Evolutionary conservation across 177 flowering plant genomes (phyloP), one percentile per base, ranked within the genome.

Genomic region (Telopea speciosissima): DNA sequence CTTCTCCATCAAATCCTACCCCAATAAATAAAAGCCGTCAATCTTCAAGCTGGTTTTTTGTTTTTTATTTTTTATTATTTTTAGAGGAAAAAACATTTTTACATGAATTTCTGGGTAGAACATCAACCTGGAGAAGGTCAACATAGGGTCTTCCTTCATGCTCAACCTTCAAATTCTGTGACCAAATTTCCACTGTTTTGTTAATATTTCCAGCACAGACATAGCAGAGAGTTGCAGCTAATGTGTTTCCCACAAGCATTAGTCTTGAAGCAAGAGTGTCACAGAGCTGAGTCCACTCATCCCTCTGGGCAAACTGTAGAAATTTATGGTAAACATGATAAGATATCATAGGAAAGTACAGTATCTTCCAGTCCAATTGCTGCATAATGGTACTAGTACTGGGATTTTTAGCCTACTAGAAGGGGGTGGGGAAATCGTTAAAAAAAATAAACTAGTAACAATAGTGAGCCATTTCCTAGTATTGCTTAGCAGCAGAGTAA

Each of bases 181-280:
- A 89, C 99, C 99, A 96, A 69, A 96, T 91, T 75, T 91, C 97
- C 25, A 96, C 97, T 22, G 98, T 87, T 81, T 87, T 91, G 77
- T 96, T 97, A 76, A 96, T 90, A 81, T 91, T 96, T 58, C 98
- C 97, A 63, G 99, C 95, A 83, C 99, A 96, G 40, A 96, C 88
- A 77, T 86, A 96, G 75, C 99, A 93, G 31, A 96, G 86, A 64
- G 97, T 93, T 59, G 99, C 97, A 60, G 98, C 91, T 65, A 92
- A 76, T 22, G 86, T 87, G 71, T 91, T 80, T 10, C 97, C 93
- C 54, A 79, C 90, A 75, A 70, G 74, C 87, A 88, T 73, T 52
- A 96, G 86, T 81, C 87, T 90, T 45, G 91, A 87, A 70, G 98
- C 99, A 74, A 96, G 97, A 13, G 88, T 83, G 70, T 89, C 93